Base-by-base conservation (phyloP, 306 rosid species). In the Acacia crassicarpa region DNA sequence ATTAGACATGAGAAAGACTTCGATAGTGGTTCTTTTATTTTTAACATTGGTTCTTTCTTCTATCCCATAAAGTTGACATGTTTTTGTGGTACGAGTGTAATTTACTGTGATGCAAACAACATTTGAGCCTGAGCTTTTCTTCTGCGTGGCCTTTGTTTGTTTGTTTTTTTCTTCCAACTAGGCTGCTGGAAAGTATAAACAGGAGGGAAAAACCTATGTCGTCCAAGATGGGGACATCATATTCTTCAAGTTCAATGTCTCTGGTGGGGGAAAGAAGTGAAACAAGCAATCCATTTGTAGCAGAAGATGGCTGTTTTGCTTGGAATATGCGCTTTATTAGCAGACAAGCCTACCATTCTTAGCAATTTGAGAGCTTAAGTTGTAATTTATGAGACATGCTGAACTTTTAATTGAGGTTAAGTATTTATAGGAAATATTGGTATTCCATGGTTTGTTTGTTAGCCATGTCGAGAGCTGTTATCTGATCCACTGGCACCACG, bases 201-300 rank as follows among this genome's bases (percentile, higher is more conserved):
- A 93, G 78, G 99, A 96, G 81, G 99, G 99, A 6, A 96, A 96
- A 87, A 93, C 98, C 0, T 96, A 93, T 59, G 92, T 93, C 73
- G 98, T 96, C 71, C 98, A 92, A 89, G 99, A 96, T 83, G 99
- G 90, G 25, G 99, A 93, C 84, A 53, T 96, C 4, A 93, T 93
- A 84, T 92, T 96, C 83, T 96, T 96, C 84, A 96, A 96, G 88
- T 96, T 96, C 63, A 96, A 96, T 44, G 97, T 96, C 66, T 96
- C 99, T 27, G 98, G 99, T 13, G 98, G 99, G 45, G 99, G 99
- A 8, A 93, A 96, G 89, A 96, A 96, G 90, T 96, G 87, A 93
- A 86, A 74, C 84, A 48, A 35, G 67, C 74, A 49, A 67, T 53
- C 78, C 45, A 10, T 48, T 74, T 69, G 30, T 71, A 27, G 53